phyloP scores from a whole-genome alignment of 495 filamentous ascomycete species.

The Aspergillus indologenus region DNA sequence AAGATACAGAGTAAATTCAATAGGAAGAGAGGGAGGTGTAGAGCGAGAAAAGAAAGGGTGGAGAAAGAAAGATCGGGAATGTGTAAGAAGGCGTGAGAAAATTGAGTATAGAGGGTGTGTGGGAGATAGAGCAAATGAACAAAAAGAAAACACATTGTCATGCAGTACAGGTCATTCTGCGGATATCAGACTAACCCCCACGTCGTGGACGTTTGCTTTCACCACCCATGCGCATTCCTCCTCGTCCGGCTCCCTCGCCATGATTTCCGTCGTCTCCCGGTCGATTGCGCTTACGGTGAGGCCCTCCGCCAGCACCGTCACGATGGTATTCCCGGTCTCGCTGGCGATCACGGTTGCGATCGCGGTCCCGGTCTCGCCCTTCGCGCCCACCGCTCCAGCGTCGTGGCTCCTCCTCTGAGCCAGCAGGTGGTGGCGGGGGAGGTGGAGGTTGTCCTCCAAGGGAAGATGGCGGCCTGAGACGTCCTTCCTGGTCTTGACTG shows the following conservation, averaged over 20 bases:
- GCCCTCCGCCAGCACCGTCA: constrained; percentile 28
- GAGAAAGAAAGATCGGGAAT: not conserved
- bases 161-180: not conserved
- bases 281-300: constrained; percentile 42
- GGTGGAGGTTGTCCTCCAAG: constrained; percentile 34
- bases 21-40: constrained; percentile 2
- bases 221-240: constrained; percentile 36
- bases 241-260: constrained; percentile 33
- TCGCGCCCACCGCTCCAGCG: constrained; percentile 40
- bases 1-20: constrained; percentile 5
- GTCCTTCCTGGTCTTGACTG: constrained; percentile 38
- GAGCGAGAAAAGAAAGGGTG: not conserved
- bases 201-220: constrained; percentile 48
- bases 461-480: constrained; percentile 38
- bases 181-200: constrained; percentile 27
- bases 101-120: not conserved
- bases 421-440: constrained; percentile 31
- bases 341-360: constrained; percentile 38
- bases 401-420: constrained; percentile 35
- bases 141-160: constrained; percentile 5
- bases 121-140: constrained; percentile 2
- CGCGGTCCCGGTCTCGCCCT: constrained; percentile 38
- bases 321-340: constrained; percentile 40
- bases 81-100: not conserved
- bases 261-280: constrained; percentile 33